Percentiles rank a stretch among this genome's conserved stretches.
Conservation (phyloP, 495 filamentous ascomycete genomes). For the Penicillium pulvis region DNA sequence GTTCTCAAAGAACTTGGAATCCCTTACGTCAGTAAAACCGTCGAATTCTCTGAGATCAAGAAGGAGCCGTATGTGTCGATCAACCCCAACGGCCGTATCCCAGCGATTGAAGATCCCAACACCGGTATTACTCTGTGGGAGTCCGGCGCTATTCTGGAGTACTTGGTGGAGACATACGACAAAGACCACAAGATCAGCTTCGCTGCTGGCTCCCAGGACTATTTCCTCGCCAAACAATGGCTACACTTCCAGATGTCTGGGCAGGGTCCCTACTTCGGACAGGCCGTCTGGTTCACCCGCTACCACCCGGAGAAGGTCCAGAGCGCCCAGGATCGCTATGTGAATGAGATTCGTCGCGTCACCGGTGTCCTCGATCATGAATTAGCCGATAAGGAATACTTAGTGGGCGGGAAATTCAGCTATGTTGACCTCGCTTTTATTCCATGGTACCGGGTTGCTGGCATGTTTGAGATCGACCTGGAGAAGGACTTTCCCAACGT, state of each 20-base stretch:
- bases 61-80: conserved; percentile 51
- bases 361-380: conserved; percentile 56
- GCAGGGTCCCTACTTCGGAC: conserved; percentile 72
- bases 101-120: conserved; percentile 68
- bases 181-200: conserved; percentile 60
- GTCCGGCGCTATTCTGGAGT: conserved; percentile 72
- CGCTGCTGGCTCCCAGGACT: conserved; percentile 46
- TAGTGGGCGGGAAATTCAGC: conserved; percentile 61
- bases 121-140: conserved; percentile 68
- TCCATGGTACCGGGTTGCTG: conserved; percentile 46
- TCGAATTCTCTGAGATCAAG: conserved; percentile 59
- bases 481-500: conserved; percentile 44
- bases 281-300: conserved; percentile 55
- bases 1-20: conserved; percentile 65
- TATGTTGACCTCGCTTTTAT: conserved; percentile 64
- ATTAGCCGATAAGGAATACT: conserved; percentile 53
- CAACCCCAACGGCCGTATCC: conserved; percentile 74
- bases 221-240: conserved; percentile 62
- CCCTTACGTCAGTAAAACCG: conserved; percentile 48
- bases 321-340: conserved; percentile 60
- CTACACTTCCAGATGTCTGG: conserved; percentile 67
- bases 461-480: conserved; percentile 27
- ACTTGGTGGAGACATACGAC: conserved; percentile 74
- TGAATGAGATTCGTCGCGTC: conserved; percentile 61
- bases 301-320: conserved; percentile 60